Base-by-base conservation (phyloP, 2,329 filamentous ascomycete genomes). In the Ophiostoma tasmaniense region DNA sequence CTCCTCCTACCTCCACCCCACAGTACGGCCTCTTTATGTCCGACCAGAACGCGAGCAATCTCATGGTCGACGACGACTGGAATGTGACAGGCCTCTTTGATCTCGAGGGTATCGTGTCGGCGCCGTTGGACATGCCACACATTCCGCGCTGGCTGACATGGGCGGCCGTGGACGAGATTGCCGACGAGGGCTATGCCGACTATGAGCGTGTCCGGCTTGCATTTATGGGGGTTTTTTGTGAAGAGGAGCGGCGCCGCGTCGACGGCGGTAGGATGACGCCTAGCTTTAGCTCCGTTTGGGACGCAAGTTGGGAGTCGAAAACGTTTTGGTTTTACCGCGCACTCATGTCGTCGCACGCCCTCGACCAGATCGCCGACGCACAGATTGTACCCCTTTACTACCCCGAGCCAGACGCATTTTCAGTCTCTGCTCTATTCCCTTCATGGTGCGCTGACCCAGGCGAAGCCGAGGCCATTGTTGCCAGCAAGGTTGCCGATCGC, bases 81-180 rank as follows among this genome's bases (percentile, higher is more conserved):
- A 77, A 78, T 66, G 71, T 77, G 42, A 77, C 74, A 52, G 73
- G 73, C 71, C 64, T 77, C 1, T 74, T 77, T 14, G 75, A 78
- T 68, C 73, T 74, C 66, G 76, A 78, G 71, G 77, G 74, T 75
- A 69, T 76, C 37, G 74, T 74, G 71, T 70, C 75, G 20, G 69
- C 75, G 50, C 75, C 76, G 68, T 61, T 68, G 17, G 75, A 76
- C 68, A 73, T 71, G 72, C 72, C 75, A 59, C n/a, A 64, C 7
- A 71, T 74, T 28, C 75, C 74, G 22, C 73, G 74, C 70, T 77
- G 73, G 75, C 73, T 77, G 62, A 76, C 74, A 50, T 71, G 69
- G 71, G 62, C 33, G 4, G 35, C 20, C 1, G 68, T 74, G 17
- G 71, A 73, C 61, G 33, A 71, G 11, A 42, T 73, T 10, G 28